Evolutionary conservation across 106 monocot species (phyloP).

Genomic region (Phalaenopsis equestris): DNA sequence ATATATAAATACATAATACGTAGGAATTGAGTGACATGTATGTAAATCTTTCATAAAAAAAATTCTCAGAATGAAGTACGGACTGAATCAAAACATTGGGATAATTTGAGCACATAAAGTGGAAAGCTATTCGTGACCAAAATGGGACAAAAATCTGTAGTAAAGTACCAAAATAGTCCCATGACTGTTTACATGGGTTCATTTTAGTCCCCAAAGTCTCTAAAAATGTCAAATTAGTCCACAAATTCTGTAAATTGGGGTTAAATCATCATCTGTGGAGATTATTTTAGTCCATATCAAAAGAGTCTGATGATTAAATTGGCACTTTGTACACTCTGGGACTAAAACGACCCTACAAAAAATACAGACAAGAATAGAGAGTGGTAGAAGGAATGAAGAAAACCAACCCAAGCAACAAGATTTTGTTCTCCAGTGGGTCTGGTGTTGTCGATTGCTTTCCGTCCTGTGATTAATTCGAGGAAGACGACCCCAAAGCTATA

Average conservation of each 20-base stretch:
- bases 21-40: too few relatives aligned
- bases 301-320: background rate
- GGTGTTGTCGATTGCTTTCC: constrained; percentile 22
- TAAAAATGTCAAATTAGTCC: too few relatives aligned
- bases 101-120: background rate
- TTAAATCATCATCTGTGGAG: too few relatives aligned
- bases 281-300: too few relatives aligned
- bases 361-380: background rate
- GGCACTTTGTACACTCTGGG: background rate
- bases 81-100: background rate
- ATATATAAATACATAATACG: too few relatives aligned
- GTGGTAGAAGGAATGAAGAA: background rate
- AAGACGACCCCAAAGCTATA: constrained; percentile 33
- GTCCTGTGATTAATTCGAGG: constrained; percentile 24
- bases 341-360: background rate
- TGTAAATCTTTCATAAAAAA: too few relatives aligned
- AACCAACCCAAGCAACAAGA: constrained; percentile 26
- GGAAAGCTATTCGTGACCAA: background rate
- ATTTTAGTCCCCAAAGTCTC: too few relatives aligned
- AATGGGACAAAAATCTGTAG: background rate
- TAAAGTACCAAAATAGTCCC: too few relatives aligned
- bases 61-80: too few relatives aligned
- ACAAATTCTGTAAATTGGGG: too few relatives aligned
- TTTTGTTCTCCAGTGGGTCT: constrained; percentile 20
- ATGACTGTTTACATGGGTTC: too few relatives aligned